Conservation (phyloP, 2,329 filamentous ascomycete genomes). For the Arthrobotrys conoides region DNA sequence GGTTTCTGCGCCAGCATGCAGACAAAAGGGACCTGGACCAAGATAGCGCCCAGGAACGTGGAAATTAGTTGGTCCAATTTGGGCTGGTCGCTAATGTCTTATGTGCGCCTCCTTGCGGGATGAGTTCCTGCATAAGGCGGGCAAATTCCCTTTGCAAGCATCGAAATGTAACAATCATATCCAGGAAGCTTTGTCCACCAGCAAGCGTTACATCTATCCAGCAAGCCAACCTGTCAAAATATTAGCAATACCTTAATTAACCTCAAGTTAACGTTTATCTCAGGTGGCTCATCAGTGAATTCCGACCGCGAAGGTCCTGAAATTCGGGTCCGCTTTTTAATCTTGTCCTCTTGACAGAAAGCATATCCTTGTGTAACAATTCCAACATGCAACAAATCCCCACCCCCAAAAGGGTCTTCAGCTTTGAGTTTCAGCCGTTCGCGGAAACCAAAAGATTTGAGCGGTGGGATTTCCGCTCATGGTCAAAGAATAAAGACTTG, state of each 20-base stretch:
- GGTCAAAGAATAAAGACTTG: neutral
- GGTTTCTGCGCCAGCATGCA: constrained; percentile 15
- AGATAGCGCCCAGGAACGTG: constrained; percentile 32
- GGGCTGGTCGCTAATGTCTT: constrained; percentile 35
- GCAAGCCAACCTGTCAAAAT: neutral
- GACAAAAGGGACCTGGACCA: constrained; percentile 28
- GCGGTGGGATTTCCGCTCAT: neutral
- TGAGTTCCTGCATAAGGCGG: constrained; percentile 25
- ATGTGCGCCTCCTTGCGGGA: constrained; percentile 6
- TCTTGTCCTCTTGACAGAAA: neutral
- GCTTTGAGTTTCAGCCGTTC: constrained; percentile 4
- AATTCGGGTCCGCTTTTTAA: neutral
- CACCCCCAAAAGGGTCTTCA: neutral
- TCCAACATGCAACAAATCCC: constrained; percentile 6
- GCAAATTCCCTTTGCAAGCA: constrained; percentile 5
- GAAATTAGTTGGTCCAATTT: constrained; percentile 37
- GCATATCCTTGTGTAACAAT: neutral
- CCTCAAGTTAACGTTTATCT: too few relatives aligned
- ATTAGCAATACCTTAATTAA: too few relatives aligned
- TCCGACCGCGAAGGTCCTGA: neutral
- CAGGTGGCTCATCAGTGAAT: neutral
- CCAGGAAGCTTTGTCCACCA: neutral
- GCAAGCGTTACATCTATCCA: neutral
- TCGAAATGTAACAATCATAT: neutral
- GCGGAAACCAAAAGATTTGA: neutral